phyloP scores from a whole-genome alignment of 1,284 basidiomycete genomes.

The Tilletia caries region DNA sequence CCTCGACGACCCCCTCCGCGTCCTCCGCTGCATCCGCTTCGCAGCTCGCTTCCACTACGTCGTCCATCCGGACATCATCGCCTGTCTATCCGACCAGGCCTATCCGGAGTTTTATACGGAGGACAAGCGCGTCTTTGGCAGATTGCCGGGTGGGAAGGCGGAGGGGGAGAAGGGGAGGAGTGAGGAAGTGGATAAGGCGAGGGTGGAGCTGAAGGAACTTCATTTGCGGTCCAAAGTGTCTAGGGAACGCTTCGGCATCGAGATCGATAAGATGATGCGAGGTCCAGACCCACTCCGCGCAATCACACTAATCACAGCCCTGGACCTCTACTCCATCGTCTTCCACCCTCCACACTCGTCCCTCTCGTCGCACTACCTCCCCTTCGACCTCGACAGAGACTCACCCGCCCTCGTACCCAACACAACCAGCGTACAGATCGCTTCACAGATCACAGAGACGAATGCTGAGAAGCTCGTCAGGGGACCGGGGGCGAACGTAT shows the following conservation, averaged over 20 bases:
- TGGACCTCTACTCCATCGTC: slow-evolving; percentile 42
- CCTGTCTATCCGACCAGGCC: slow-evolving; percentile 28
- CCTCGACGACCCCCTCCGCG: slow-evolving; percentile 85
- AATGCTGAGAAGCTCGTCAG: too few relatives aligned
- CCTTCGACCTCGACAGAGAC: not conserved
- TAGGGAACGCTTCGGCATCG: slow-evolving; percentile 52
- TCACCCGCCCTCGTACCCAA: not conserved
- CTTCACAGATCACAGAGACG: not conserved
- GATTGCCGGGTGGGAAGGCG: too few relatives aligned
- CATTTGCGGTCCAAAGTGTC: slow-evolving; percentile 36
- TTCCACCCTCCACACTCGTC: slow-evolving; percentile 34
- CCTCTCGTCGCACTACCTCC: not conserved
- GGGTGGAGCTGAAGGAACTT: too few relatives aligned
- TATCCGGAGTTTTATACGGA: slow-evolving; percentile 13
- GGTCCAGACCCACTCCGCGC: slow-evolving; percentile 44
- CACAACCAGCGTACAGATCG: not conserved
- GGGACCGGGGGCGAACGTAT: too few relatives aligned
- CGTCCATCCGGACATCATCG: slow-evolving; percentile 68
- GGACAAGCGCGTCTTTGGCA: slow-evolving; percentile 18
- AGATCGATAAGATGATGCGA: slow-evolving; percentile 53
- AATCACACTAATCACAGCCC: slow-evolving; percentile 33
- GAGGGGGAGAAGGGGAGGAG: not conserved
- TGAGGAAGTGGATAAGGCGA: slow-evolving; percentile 1
- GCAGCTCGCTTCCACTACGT: slow-evolving; percentile 82
- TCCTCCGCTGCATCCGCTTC: slow-evolving; percentile 86